Conservation (phyloP, 192 early-diverging fungal genomes). For the Gamsiella multidivaricata region DNA sequence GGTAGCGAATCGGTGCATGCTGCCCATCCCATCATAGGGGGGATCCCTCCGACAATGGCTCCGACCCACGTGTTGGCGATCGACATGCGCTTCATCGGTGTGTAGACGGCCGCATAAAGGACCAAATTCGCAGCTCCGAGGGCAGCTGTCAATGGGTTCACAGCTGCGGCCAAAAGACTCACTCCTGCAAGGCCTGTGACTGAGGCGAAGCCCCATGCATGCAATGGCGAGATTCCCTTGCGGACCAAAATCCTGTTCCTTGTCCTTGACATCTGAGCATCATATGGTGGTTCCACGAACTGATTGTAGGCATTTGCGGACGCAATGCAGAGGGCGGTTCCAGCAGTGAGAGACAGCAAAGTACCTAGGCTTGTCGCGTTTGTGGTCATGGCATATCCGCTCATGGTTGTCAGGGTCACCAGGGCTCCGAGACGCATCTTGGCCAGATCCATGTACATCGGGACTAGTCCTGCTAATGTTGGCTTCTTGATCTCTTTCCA, state of each 20-base stretch:
- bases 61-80: constrained; percentile 98
- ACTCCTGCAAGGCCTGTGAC: constrained; percentile 76
- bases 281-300: constrained; percentile 94
- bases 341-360: constrained; percentile 83
- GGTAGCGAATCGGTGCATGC: constrained; percentile 83
- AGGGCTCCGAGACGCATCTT: constrained; percentile 90
- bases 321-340: constrained; percentile 87
- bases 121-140: constrained; percentile 88
- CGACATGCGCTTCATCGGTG: constrained; percentile 90
- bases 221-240: constrained; percentile 76
- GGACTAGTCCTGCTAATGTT: constrained; percentile 16
- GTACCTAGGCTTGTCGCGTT: constrained; percentile 68
- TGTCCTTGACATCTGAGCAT: constrained; percentile 97
- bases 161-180: constrained; percentile 71
- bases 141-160: constrained; percentile 87
- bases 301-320: constrained; percentile 97
- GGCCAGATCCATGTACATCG: constrained; percentile 70
- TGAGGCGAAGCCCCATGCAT: constrained; percentile 81
- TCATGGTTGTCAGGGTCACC: constrained; percentile 94
- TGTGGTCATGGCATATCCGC: constrained; percentile 93
- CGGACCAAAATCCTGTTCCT: constrained; percentile 88
- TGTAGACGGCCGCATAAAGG: constrained; percentile 93
- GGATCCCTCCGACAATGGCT: constrained; percentile 94
- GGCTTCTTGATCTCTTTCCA: constrained; percentile 53
- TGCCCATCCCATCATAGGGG: constrained; percentile 98